These are phyloP conservation scores for Trametes versicolor DNA, from an alignment of 1,284 basidiomycete genomes.

Conservation along the genomic window DNA sequence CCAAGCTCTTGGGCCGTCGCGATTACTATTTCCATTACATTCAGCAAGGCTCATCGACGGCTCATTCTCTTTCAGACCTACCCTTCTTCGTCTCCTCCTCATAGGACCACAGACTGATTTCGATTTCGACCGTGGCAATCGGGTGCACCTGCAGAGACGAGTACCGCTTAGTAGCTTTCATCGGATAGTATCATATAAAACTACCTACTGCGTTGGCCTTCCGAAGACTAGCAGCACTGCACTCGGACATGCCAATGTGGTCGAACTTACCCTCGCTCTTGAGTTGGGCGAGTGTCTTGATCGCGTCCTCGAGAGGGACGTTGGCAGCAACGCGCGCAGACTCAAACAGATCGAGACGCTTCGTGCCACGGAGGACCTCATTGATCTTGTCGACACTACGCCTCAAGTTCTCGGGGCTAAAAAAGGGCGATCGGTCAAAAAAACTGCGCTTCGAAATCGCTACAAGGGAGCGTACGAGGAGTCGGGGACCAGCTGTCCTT, in stretches of 20 bases:
- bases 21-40: constrained; percentile 41
- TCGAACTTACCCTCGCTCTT: constrained; percentile 44
- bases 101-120: constrained; percentile 60
- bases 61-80: constrained; percentile 20
- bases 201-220: constrained; percentile 42
- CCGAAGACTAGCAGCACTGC: constrained; percentile 56
- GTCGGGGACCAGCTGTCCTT: constrained; percentile 33
- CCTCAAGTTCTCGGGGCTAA: constrained; percentile 51
- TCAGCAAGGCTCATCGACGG: neutral
- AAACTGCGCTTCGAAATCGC: neutral
- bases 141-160: constrained; percentile 44
- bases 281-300: constrained; percentile 25
- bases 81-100: constrained; percentile 56
- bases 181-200: no score
- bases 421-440: neutral
- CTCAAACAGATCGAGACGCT: constrained; percentile 57
- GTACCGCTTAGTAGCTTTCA: no score
- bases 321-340: constrained; percentile 47
- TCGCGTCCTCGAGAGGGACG: constrained; percentile 45
- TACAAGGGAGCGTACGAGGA: constrained; percentile 38
- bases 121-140: constrained; percentile 59
- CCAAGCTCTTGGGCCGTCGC: constrained; percentile 52
- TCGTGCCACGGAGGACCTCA: constrained; percentile 50
- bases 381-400: constrained; percentile 51
- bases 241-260: constrained; percentile 60